Evolutionary conservation across 176 grass and related monocot species (phyloP).

Genomic region (Bothriochloa decipiens): DNA sequence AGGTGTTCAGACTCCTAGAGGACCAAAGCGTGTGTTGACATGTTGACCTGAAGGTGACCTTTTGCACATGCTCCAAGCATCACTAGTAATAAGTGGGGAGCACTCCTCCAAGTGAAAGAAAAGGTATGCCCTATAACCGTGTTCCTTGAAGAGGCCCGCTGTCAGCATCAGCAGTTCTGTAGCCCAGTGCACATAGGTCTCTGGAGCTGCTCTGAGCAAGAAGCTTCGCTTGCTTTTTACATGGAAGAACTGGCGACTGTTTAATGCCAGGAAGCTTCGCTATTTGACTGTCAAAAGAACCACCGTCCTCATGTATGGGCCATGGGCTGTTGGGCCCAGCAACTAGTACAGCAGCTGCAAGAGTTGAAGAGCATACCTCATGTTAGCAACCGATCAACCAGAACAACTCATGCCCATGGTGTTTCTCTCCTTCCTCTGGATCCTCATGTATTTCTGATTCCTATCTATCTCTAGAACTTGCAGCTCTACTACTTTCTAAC

Average conservation of each 20-base stretch:
- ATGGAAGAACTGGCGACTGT: neutral
- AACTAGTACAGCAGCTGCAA: neutral
- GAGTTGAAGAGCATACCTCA: neutral
- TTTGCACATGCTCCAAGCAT: constrained; percentile 25
- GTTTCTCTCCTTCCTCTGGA: neutral
- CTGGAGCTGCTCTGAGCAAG: neutral
- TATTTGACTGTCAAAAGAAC: neutral
- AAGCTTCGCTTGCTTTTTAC: neutral
- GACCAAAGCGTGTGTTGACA: constrained; percentile 22
- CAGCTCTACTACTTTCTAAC: neutral
- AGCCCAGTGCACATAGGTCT: neutral
- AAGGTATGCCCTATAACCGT: constrained; percentile 9
- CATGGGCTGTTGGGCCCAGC: neutral
- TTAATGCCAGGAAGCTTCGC: neutral
- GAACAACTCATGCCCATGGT: neutral
- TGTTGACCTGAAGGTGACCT: constrained; percentile 3
- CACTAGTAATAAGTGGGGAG: neutral
- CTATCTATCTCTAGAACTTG: neutral
- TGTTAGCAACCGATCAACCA: no score
- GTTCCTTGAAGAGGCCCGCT: neutral
- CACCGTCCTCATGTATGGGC: neutral
- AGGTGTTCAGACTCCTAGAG: neutral
- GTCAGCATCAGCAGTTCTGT: neutral
- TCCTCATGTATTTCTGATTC: neutral
- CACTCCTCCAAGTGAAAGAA: constrained; percentile 1